Base-by-base conservation (phyloP, 306 rosid genomes). In the Fragaria ananassa region DNA sequence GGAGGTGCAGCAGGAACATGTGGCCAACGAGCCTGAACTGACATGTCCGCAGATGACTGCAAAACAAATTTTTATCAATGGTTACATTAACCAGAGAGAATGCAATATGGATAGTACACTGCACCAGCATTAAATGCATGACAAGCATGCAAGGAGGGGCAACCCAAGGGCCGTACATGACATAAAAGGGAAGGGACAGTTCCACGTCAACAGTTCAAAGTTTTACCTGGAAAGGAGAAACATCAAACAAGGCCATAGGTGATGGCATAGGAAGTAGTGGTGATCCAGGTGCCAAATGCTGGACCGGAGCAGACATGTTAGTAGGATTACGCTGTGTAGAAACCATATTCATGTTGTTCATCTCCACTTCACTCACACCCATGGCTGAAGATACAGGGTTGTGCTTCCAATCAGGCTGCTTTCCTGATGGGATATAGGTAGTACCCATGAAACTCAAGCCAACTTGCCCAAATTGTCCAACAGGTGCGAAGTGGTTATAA, bases 361-460 rank as follows among this genome's bases (percentile, higher is more conserved):
- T 83, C 69, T 95, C 95, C 68, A 90, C 97, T 66, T 89, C 98
- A 1, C 82, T 79, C 77, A 84, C 80, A 53, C 81, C 89, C 72
- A 84, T 44, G 25, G 93, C 78, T 69, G 98, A 88, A 60, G 97
- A 84, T 44, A 81, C 74, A 41, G 97, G 87, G 67, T 83, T 81
- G 85, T 94, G 98, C 86, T 94, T 94, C 98, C 98, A 94, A 80
- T 94, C 98, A 68, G 96, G 96, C 81, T 89, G 98, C 87, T 95
- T 95, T 77, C 96, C 97, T 39, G 97, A 90, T 35, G 98, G 96
- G 56, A 95, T 95, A 82, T 95, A 95, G 6, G 97, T 83, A 56
- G 98, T 64, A 37, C 98, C 98, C 98, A 94, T 91, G 93, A 94
- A 94, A 87, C 98, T 91, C 91, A 94, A 80, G 46, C 98, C 98